These are phyloP conservation scores for Clathrus columnatus DNA, from an alignment of 768 basidiomycete species.

Conservation along the genomic window DNA sequence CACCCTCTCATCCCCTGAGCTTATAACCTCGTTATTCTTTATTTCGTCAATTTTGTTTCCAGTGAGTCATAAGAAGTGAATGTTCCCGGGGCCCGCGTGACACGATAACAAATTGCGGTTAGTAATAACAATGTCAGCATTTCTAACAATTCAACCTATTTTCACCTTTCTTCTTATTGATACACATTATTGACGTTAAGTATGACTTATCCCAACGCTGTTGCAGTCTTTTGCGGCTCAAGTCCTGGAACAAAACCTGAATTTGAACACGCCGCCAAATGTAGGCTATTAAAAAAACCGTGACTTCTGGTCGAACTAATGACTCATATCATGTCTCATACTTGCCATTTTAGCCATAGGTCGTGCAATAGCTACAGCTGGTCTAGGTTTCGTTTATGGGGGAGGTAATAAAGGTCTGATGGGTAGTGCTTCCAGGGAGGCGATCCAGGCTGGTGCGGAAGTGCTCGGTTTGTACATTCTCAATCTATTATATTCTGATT, in stretches of 20 bases:
- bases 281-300: slow-evolving; percentile 35
- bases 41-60: too few relatives aligned
- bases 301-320: too few relatives aligned
- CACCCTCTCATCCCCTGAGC: too few relatives aligned
- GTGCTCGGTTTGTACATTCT: slow-evolving; percentile 30
- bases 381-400: slow-evolving; percentile 73
- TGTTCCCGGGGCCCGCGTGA: too few relatives aligned
- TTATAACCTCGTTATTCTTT: too few relatives aligned
- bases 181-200: too few relatives aligned
- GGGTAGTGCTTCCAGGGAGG: slow-evolving; percentile 68
- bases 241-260: slow-evolving; percentile 54
- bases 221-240: slow-evolving; percentile 85
- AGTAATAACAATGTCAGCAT: too few relatives aligned
- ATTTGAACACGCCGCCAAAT: slow-evolving; percentile 58
- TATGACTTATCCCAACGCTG: neutral
- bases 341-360: slow-evolving; percentile 72
- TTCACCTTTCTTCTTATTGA: too few relatives aligned
- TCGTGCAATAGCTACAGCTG: slow-evolving; percentile 50
- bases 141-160: too few relatives aligned
- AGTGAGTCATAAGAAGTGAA: too few relatives aligned
- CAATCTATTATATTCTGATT: neutral
- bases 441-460: slow-evolving; percentile 54
- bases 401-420: slow-evolving; percentile 80
- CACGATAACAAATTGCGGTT: too few relatives aligned
- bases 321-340: too few relatives aligned